Evolutionary conservation across 164 flowering plant species (phyloP), one percentile per base, ranked within the genome.

Genomic region (Cinnamomum micranthum): DNA sequence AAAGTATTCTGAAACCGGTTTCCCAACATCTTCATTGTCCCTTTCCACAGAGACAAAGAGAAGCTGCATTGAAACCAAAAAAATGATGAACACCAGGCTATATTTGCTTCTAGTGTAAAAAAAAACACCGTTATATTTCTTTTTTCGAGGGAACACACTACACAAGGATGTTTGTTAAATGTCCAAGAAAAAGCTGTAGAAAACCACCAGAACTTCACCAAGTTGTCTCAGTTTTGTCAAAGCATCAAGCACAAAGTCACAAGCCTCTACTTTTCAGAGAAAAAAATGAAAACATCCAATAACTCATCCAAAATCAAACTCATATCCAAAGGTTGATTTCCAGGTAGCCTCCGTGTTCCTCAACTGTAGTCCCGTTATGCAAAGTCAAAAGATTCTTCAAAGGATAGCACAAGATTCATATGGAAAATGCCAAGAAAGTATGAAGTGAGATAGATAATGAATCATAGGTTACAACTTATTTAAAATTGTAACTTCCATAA

Each of bases 1-100:
- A 83, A 95, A 95, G 81, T 88, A 95, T 10, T 91, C 97, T 79
- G 97, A 79, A 70, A 93, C 97, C 47, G 97, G 96, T 80, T 77
- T 92, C 77, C 99, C 99, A 79, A 84, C 87, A 66, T 91, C 98
- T 82, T 90, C 94, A 77, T 93, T 85, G 76, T 92, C 99, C 86
- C 87, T 77, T 71, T 93, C 89, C 66, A 95, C 91, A 72, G 75
- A 84, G 13, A 95, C 91, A 82, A 89, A 95, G 72, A 95, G 78
- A 69, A 95, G 88, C 99, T 95, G 94, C 85, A 82, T 69, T 59
- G 13, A 35, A 65, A 69, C 2, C 10, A 73, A 24, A 23, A 55
- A 68, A 66, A 31, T 64, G 2, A 64, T 4, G 31, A 66, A 60
- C 6, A 64, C 3, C 6, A 72, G 24, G 71, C 52, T 20, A n/a